phyloP scores from a whole-genome alignment of 768 basidiomycete species.

The Boletus vinaceobasis region DNA sequence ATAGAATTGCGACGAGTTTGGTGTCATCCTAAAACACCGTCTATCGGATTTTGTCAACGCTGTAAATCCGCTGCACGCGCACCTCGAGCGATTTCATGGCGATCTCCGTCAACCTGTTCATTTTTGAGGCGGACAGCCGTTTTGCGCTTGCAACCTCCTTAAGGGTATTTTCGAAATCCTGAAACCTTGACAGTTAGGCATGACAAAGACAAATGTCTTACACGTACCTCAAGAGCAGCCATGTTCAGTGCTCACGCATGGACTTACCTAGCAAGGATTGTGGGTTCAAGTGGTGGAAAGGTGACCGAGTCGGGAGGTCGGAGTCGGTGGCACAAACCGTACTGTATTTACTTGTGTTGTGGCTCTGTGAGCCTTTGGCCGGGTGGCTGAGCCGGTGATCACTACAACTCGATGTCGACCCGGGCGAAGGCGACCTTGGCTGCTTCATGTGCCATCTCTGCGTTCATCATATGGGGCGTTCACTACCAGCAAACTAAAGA shows the following conservation, averaged over 20 bases:
- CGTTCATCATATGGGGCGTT: constrained; percentile 81
- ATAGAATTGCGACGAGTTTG: constrained; percentile 82
- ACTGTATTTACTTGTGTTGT: constrained; percentile 43
- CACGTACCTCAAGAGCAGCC: constrained; percentile 41
- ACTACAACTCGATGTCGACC: constrained; percentile 48
- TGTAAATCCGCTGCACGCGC: constrained; percentile 23
- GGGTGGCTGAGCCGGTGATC: constrained; percentile 18
- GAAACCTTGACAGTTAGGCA: constrained; percentile 10
- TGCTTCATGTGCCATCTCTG: constrained; percentile 59
- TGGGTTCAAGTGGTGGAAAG: constrained; percentile 10
- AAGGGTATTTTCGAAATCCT: constrained; percentile 81
- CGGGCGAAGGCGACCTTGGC: constrained; percentile 73
- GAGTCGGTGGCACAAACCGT: background rate
- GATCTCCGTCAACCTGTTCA: constrained; percentile 70
- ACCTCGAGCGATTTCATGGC: constrained; percentile 79
- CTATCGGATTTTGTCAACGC: background rate
- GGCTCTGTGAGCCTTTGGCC: background rate
- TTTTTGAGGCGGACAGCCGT: constrained; percentile 83
- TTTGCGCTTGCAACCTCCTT: constrained; percentile 82
- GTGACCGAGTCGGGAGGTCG: constrained; percentile 14
- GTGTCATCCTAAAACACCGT: constrained; percentile 65
- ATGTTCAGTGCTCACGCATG: constrained; percentile 32
- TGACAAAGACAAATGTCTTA: background rate
- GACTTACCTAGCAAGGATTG: constrained; percentile 8
- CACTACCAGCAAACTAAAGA: constrained; percentile 85